phyloP scores from a whole-genome alignment of 2,329 filamentous ascomycete genomes.

The Acrodontium crateriforme region DNA sequence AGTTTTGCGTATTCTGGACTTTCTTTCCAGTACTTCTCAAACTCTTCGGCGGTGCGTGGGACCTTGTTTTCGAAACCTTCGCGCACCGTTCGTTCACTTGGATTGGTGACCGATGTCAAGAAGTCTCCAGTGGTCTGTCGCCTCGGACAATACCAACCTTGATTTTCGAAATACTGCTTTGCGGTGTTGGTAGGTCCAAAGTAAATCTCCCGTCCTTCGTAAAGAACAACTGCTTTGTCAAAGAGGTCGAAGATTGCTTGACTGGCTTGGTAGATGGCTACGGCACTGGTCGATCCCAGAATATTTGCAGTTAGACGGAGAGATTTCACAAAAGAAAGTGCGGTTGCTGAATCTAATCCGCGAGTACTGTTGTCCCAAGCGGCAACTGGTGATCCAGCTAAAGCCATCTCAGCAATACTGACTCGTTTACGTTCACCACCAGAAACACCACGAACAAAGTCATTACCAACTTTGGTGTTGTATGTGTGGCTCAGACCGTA shows the following conservation, averaged over 20 bases:
- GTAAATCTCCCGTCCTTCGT: constrained; percentile 66
- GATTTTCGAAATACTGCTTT: constrained; percentile 50
- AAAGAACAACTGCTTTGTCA: constrained; percentile 61
- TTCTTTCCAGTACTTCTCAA: constrained; percentile 39
- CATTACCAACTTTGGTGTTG: constrained; percentile 42
- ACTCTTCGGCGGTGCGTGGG: constrained; percentile 57
- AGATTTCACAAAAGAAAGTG: constrained; percentile 43
- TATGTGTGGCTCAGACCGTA: constrained; percentile 42
- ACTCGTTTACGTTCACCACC: constrained; percentile 43
- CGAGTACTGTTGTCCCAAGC: constrained; percentile 36
- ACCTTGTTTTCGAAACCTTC: constrained; percentile 47
- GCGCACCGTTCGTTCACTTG: constrained; percentile 41
- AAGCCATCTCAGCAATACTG: constrained; percentile 42
- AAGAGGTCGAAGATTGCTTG: constrained; percentile 49
- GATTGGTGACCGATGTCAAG: constrained; percentile 54
- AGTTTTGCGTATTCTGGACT: constrained; percentile 33
- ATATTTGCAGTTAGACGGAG: constrained; percentile 38
- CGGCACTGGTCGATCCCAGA: constrained; percentile 35
- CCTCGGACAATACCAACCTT: constrained; percentile 54
- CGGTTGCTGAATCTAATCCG: constrained; percentile 43
- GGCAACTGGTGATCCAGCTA: constrained; percentile 26
- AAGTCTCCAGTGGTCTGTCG: constrained; percentile 59
- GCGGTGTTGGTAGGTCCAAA: constrained; percentile 51
- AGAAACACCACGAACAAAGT: constrained; percentile 47
- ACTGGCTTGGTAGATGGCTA: constrained; percentile 43